Percentiles rank a stretch among this genome's conserved stretches.
Evolutionary conservation across 129 eudicot species (phyloP).

Genomic region (Arctium lappa): DNA sequence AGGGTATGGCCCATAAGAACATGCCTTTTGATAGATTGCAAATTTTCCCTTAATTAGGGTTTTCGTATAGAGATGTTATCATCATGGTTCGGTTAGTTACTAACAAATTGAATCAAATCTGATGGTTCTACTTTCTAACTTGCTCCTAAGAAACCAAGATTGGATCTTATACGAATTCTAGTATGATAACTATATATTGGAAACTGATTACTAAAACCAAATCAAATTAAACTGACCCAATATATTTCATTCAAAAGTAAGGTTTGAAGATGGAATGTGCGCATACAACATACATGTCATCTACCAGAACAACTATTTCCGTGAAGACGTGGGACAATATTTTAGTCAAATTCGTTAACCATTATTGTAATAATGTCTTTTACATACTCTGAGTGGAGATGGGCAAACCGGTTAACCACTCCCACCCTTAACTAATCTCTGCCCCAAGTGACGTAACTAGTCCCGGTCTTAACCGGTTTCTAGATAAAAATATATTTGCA

Average conservation of each 20-base stretch:
- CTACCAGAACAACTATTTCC: no score
- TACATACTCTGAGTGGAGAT: no score
- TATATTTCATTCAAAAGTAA: no score
- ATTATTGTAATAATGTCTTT: no score
- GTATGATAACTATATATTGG: background rate
- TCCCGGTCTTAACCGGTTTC: background rate
- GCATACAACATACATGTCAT: background rate
- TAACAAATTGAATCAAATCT: background rate
- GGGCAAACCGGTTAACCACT: no score
- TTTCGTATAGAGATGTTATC: background rate
- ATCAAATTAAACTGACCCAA: background rate
- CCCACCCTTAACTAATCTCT: no score
- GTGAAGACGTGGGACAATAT: no score
- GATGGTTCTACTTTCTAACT: background rate
- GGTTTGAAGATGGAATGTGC: no score
- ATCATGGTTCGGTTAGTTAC: background rate
- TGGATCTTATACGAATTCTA: background rate
- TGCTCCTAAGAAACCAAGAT: background rate
- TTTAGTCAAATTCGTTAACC: no score
- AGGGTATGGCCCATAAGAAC: background rate
- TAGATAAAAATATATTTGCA: background rate
- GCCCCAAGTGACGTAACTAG: no score
- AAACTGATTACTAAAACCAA: background rate
- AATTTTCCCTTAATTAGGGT: background rate
- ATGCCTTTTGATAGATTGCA: background rate